Evolutionary conservation across 495 filamentous ascomycete genomes (phyloP).

Genomic region (Clavariopsis aquatica): DNA sequence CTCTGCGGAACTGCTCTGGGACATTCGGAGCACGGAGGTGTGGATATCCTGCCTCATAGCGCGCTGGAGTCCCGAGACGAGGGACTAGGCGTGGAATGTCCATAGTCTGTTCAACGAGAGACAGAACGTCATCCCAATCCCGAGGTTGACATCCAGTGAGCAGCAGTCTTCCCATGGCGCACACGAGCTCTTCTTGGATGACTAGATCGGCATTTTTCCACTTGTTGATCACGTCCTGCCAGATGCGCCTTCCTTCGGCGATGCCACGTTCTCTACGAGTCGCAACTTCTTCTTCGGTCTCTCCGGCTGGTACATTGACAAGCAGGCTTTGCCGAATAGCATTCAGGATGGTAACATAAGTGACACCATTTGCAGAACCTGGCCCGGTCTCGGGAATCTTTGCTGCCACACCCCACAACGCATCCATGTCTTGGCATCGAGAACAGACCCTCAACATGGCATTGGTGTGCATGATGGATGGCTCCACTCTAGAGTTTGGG

Average conservation of each 20-base stretch:
- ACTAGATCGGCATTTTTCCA: slow-evolving; percentile 69
- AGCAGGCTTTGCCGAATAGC: slow-evolving; percentile 56
- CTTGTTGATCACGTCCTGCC: slow-evolving; percentile 72
- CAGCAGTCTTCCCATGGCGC: slow-evolving; percentile 74
- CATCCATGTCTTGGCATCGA: slow-evolving; percentile 67
- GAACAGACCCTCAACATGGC: slow-evolving; percentile 80
- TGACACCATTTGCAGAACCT: slow-evolving; percentile 63
- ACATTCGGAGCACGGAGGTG: slow-evolving; percentile 33
- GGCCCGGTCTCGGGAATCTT: slow-evolving; percentile 63
- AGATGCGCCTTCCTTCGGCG: slow-evolving; percentile 66
- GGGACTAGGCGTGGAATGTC: slow-evolving; percentile 58
- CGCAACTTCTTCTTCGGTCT: slow-evolving; percentile 43
- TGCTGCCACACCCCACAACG: slow-evolving; percentile 68
- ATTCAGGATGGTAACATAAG: slow-evolving; percentile 80
- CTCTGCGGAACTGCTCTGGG: slow-evolving; percentile 15
- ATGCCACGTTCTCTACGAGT: slow-evolving; percentile 44
- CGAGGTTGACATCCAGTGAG: slow-evolving; percentile 58
- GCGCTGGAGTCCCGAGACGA: slow-evolving; percentile 37
- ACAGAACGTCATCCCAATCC: slow-evolving; percentile 68
- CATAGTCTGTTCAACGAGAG: slow-evolving; percentile 76
- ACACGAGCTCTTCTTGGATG: slow-evolving; percentile 73
- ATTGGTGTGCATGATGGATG: slow-evolving; percentile 79
- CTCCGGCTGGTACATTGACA: slow-evolving; percentile 43
- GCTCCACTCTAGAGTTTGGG: slow-evolving; percentile 59
- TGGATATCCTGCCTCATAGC: slow-evolving; percentile 30